Evolutionary conservation across 768 basidiomycete species (phyloP).

Genomic region (Multifurca ochricompacta): DNA sequence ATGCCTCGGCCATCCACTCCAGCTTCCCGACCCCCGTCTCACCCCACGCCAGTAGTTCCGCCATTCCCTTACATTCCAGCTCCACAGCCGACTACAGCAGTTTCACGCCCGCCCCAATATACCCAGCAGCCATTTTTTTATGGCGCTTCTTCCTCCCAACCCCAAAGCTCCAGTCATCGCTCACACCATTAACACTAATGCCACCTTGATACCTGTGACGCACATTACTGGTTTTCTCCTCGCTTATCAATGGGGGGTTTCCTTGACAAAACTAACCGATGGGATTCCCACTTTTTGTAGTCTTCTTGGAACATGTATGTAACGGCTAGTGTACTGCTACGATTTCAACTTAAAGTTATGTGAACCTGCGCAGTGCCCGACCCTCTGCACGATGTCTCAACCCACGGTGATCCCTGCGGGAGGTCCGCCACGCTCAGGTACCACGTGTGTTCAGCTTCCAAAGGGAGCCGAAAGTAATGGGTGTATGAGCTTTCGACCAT

Average conservation of each 20-base stretch:
- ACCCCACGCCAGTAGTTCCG: background rate
- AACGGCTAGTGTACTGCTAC: background rate
- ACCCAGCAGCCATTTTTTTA: background rate
- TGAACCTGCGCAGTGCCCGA: background rate
- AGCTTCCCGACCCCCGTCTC: background rate
- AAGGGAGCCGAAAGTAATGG: slow-evolving; percentile 2
- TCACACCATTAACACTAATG: background rate
- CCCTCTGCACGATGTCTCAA: background rate
- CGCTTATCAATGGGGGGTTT: background rate
- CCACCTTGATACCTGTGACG: background rate
- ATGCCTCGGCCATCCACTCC: background rate
- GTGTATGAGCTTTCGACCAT: background rate
- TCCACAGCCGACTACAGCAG: slow-evolving; percentile 3
- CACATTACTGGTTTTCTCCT: background rate
- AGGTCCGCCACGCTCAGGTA: background rate
- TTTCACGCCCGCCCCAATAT: slow-evolving; percentile 6
- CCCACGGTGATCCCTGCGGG: background rate
- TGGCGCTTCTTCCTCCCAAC: background rate
- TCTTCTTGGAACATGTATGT: background rate
- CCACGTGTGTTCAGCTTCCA: background rate
- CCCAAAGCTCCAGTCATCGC: slow-evolving; percentile 2
- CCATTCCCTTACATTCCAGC: slow-evolving; percentile 4
- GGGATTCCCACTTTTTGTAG: background rate
- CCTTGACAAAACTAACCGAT: background rate
- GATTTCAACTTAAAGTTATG: background rate